Evolutionary conservation across 257 asterid species (phyloP).

Genomic region (Agastache rugosa): DNA sequence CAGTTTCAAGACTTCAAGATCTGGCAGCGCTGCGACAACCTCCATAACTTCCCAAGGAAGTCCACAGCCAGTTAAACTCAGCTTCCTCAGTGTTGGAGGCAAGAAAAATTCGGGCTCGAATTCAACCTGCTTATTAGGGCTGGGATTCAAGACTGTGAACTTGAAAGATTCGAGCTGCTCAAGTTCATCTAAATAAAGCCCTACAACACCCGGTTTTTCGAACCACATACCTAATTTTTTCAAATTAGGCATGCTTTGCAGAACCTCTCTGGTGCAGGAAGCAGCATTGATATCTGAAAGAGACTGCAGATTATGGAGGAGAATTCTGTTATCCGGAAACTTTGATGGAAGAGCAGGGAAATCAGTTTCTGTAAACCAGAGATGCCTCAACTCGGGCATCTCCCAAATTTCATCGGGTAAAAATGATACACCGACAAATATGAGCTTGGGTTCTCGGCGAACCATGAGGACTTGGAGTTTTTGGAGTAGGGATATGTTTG

Average conservation of each 20-base stretch:
- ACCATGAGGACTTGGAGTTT: slow-evolving; percentile 42
- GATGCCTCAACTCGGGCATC: slow-evolving; percentile 19
- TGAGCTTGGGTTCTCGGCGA: slow-evolving; percentile 31
- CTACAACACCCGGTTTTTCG: slow-evolving; percentile 3
- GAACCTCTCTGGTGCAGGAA: slow-evolving; percentile 36
- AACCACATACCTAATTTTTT: slow-evolving; percentile 38
- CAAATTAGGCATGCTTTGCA: slow-evolving; percentile 38
- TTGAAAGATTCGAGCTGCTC: slow-evolving; percentile 38
- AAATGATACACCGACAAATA: slow-evolving; percentile 22
- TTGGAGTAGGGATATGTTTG: slow-evolving; percentile 18
- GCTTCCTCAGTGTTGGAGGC: slow-evolving; percentile 28
- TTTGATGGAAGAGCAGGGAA: slow-evolving; percentile 30
- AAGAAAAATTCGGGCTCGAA: slow-evolving; percentile 24
- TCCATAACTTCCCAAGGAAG: slow-evolving; percentile 43
- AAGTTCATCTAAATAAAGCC: slow-evolving; percentile 29
- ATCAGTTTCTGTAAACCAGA: slow-evolving; percentile 26
- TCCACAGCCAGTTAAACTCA: slow-evolving; percentile 35
- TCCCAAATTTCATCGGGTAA: neutral
- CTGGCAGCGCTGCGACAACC: slow-evolving; percentile 19
- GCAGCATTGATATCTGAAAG: slow-evolving; percentile 32
- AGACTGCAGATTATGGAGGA: slow-evolving; percentile 36
- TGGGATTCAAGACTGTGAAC: slow-evolving; percentile 35
- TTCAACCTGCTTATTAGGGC: neutral
- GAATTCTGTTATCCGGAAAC: neutral
- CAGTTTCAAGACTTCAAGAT: slow-evolving; percentile 43